Evolutionary conservation across 2,329 filamentous ascomycete species (phyloP), one percentile per base, ranked within the genome.

Genomic region (Endoconidiophora polonica): DNA sequence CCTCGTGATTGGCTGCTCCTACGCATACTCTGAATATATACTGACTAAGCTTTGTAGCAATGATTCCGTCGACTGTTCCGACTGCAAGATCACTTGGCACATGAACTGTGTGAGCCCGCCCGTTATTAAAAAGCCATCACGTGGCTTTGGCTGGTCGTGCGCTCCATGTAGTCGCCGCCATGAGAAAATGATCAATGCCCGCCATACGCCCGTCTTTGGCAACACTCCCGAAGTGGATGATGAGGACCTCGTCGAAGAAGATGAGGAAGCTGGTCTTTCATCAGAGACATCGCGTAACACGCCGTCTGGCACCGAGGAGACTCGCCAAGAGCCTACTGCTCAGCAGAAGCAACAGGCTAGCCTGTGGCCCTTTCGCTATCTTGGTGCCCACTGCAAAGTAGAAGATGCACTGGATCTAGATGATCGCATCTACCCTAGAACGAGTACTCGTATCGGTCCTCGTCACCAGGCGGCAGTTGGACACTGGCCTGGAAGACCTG

Each of bases 101-200:
- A 96, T 98, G 90, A 86, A 88, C 60, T 98, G 91, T 64, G 91
- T 98, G 51, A 82, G 83, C 54, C 91, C 91, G 39, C 86, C 88
- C 37, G 66, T 98, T 55, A 74, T 87, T 48, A 98, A 95, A 65
- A 98, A 98, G 65, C 91, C 91, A 18, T 94, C 90, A 44, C 82
- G 91, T 64, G 91, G 91, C 38, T 98, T 98, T 66, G 91, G 87
- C 3, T 98, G 91, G 91, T 90, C 91, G 26, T 98, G 91, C 64
- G 91, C 86, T 49, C 83, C 90, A 53, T 98, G 91, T 65, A 95
- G 87, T 64, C 81, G 90, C 59, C 88, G 86, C n/a, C 88, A 94
- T 62, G 91, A 96, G 65, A 80, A 85, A 58, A 93, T 85, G 63
- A 70, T 95, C 24, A 88, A 96, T 68, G 86, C 87, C 53, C 81